Conservation (phyloP, 2,329 filamentous ascomycete genomes). For the Fusarium metavorans region DNA sequence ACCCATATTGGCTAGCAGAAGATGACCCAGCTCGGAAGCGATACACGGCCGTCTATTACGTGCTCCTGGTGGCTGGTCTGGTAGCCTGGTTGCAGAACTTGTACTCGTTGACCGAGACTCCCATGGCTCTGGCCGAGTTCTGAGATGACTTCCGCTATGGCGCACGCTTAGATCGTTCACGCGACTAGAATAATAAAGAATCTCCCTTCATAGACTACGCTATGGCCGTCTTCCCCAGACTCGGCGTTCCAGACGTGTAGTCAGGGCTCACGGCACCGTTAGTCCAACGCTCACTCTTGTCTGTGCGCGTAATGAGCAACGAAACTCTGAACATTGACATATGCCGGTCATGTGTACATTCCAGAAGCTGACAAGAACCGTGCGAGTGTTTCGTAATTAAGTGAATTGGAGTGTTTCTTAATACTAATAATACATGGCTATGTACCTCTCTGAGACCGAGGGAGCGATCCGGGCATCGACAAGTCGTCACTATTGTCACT, state of each 20-base stretch:
- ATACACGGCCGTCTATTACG: constrained; percentile 86
- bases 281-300: background rate
- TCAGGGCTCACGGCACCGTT: no score
- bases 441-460: constrained; percentile 51
- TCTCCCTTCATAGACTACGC: constrained; percentile 19
- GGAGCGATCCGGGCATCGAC: constrained; percentile 62
- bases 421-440: constrained; percentile 3
- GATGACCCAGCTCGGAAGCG: constrained; percentile 39
- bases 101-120: constrained; percentile 75
- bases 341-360: background rate
- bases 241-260: background rate
- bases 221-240: background rate
- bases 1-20: constrained; percentile 58
- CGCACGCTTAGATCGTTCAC: background rate
- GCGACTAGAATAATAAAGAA: background rate
- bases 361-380: background rate
- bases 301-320: constrained; percentile 19
- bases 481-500: constrained; percentile 54
- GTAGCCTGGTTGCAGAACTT: constrained; percentile 77
- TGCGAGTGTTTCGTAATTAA: background rate
- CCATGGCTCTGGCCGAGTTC: constrained; percentile 47
- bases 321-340: background rate
- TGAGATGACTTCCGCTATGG: constrained; percentile 28
- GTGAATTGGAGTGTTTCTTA: constrained; percentile 10
- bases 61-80: constrained; percentile 78